Evolutionary conservation across 2,329 filamentous ascomycete genomes (phyloP), one percentile per base, ranked within the genome.

Genomic region (Rosellinia necatrix): DNA sequence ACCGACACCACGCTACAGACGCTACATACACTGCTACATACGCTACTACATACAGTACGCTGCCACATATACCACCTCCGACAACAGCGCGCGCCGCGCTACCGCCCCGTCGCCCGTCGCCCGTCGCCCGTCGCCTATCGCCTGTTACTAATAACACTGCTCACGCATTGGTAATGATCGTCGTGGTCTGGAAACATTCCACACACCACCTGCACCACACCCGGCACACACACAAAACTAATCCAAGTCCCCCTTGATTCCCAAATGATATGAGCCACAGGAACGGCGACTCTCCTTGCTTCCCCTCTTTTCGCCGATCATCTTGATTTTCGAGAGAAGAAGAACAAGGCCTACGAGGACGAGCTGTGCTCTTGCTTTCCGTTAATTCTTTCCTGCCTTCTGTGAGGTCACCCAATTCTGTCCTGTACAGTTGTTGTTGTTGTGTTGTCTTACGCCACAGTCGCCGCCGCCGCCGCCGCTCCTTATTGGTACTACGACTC

Each of bases 151-250:
- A 60, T 48, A 38, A 52, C n/a, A 37, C 34, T 24, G 30, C 21
- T 42, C 29, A 49, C 34, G 22, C n/a, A 52, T 50, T 61, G 58
- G 64, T 57, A 65, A 63, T 64, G 65, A 66, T 67, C 66, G 62
- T 53, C 65, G 59, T 61, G 63, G 65, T 66, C 66, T 63, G 65
- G 65, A 62, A 61, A 63, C 62, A 53, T 58, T 58, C 55, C 64
- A 59, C 59, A 57, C 57, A 50, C 61, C 48, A 59, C 54, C 41
- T 59, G 53, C 56, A 60, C 38, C 56, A 52, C 53, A 58, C 48
- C 55, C 58, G 55, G 59, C 54, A 63, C 65, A 64, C 65, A 61
- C 62, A 61, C 57, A 65, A 58, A 58, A 60, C 62, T 62, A 62
- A 63, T 58, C 56, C 61, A 57, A 61, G 53, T 37, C 56, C 57